Conservation (phyloP, 2,329 filamentous ascomycete genomes). For the Alternaria longipes region DNA sequence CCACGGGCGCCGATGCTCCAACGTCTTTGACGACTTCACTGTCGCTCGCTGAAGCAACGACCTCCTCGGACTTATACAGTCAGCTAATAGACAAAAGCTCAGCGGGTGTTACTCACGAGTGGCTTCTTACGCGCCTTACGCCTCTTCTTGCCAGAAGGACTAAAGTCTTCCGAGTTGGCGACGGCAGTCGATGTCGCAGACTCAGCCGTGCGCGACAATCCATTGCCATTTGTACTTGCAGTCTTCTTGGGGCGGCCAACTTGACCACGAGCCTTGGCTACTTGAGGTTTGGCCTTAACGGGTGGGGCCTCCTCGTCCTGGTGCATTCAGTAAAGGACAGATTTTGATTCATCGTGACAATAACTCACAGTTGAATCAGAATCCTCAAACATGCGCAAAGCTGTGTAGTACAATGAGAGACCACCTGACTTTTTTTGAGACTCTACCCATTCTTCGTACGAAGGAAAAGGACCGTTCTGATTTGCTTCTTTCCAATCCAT, state of each 20-base stretch:
- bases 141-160: slow-evolving; percentile 39
- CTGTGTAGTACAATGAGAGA: slow-evolving; percentile 42
- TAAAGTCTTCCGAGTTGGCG: slow-evolving; percentile 32
- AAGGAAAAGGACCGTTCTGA: slow-evolving; percentile 30
- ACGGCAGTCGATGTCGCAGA: slow-evolving; percentile 27
- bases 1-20: slow-evolving; percentile 11
- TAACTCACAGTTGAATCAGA: slow-evolving; percentile 40
- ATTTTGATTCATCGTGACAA: background rate
- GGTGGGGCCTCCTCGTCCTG: slow-evolving; percentile 38
- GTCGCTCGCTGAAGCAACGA: slow-evolving; percentile 42
- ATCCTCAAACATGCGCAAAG: slow-evolving; percentile 41
- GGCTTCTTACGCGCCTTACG: slow-evolving; percentile 42
- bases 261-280: slow-evolving; percentile 31
- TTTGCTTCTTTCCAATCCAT: slow-evolving; percentile 35
- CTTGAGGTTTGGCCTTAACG: slow-evolving; percentile 26
- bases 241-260: slow-evolving; percentile 38
- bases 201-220: slow-evolving; percentile 23
- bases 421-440: slow-evolving; percentile 38
- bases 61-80: slow-evolving; percentile 40
- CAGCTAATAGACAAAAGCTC: slow-evolving; percentile 12
- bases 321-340: slow-evolving; percentile 26
- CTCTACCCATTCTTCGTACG: slow-evolving; percentile 44
- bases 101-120: slow-evolving; percentile 26
- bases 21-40: slow-evolving; percentile 31
- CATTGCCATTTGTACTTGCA: slow-evolving; percentile 38